phyloP scores from a whole-genome alignment of 495 filamentous ascomycete species.

The Friedmanniomyces simplex region DNA sequence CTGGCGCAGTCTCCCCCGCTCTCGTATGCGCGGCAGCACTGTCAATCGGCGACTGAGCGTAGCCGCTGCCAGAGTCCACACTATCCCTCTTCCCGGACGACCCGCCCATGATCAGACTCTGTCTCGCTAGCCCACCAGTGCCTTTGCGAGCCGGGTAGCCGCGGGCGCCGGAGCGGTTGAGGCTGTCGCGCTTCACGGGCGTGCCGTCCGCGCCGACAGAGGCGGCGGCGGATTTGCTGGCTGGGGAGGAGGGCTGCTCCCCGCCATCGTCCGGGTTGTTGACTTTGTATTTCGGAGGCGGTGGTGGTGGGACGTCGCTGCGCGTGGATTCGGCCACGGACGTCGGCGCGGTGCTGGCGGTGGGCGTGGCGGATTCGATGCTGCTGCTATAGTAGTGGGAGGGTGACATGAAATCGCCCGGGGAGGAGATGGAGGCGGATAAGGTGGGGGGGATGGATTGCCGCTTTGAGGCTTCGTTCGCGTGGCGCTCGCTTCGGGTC shows the following conservation, averaged over 20 bases:
- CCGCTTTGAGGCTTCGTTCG: conserved; percentile 5
- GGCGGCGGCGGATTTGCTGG: conserved; percentile 6
- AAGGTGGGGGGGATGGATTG: conserved; percentile 1
- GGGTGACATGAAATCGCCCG: conserved; percentile 8
- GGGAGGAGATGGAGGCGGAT: conserved; percentile 16
- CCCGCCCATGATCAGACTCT: conserved; percentile 28
- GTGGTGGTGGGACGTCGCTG: too few species aligned
- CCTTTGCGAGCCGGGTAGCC: conserved; percentile 29
- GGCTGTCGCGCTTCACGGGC: conserved; percentile 41
- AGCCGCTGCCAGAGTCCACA: conserved; percentile 26
- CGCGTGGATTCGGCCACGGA: too few species aligned
- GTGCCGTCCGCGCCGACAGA: conserved; percentile 26
- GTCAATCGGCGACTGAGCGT: conserved; percentile 24
- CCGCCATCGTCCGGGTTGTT: conserved; percentile 21
- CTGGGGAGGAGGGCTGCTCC: conserved; percentile 33
- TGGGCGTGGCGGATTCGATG: conserved; percentile 13
- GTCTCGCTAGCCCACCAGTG: conserved; percentile 38
- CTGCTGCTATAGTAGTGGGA: conserved; percentile 16
- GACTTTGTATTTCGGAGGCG: not conserved
- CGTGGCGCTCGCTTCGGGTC: not conserved
- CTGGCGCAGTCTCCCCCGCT: conserved; percentile 32
- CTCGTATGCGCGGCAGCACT: too few species aligned
- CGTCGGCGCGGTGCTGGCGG: not conserved
- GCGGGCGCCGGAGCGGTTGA: conserved; percentile 37
- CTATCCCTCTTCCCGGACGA: conserved; percentile 28